Percentiles rank a stretch among this genome's conserved stretches.
Evolutionary conservation across 2,329 filamentous ascomycete species (phyloP).

Genomic region (Zasmidium angulare): DNA sequence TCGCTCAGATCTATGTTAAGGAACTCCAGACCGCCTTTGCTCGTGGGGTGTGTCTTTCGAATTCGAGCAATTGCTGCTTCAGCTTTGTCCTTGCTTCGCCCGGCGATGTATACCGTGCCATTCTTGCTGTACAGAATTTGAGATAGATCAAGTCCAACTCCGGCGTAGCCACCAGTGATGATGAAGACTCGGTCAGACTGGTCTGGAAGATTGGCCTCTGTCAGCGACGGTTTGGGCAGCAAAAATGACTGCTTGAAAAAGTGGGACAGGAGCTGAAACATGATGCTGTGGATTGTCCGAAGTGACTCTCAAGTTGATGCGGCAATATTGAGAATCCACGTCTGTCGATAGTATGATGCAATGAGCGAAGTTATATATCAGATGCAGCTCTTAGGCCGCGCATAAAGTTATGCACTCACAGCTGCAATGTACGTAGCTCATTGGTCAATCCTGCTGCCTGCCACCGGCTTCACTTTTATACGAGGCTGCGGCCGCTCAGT

Average conservation of each 20-base stretch:
- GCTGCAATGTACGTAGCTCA: too few species aligned
- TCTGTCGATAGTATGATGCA: too few species aligned
- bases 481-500: too few species aligned
- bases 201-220: conserved; percentile 44
- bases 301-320: too few species aligned
- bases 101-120: conserved; percentile 55
- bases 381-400: too few species aligned
- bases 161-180: conserved; percentile 51
- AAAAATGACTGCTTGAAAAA: conserved; percentile 25
- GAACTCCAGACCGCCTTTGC: conserved; percentile 44
- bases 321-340: too few species aligned
- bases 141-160: conserved; percentile 54
- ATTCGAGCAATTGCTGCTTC: conserved; percentile 48
- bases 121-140: conserved; percentile 56
- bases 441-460: conserved; percentile 62
- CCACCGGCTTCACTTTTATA: conserved; percentile 50
- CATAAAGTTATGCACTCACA: too few species aligned
- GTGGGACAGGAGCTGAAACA: background rate
- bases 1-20: conserved; percentile 47
- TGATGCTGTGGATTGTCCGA: too few species aligned
- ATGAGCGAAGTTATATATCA: too few species aligned
- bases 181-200: conserved; percentile 51
- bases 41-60: conserved; percentile 36
- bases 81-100: conserved; percentile 48
- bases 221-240: conserved; percentile 40